Conservation (phyloP, 306 rosid genomes). For the Delonix regia region DNA sequence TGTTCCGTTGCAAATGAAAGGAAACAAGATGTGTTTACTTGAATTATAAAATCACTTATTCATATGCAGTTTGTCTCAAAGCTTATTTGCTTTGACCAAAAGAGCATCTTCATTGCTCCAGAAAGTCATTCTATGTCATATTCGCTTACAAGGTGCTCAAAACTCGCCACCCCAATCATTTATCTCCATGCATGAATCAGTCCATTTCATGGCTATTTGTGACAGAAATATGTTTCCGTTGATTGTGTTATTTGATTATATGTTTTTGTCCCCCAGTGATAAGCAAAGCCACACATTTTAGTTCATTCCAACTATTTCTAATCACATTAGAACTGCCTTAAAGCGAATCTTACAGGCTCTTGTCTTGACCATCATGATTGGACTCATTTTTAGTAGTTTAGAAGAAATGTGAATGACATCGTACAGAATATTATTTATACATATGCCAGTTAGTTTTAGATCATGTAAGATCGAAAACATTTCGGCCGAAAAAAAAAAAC, state of each 20-base stretch:
- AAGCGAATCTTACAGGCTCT: no score
- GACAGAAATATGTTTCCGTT: background rate
- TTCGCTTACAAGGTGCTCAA: background rate
- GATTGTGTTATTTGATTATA: background rate
- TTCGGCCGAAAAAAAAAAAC: no score
- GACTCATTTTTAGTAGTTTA: no score
- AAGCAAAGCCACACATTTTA: no score
- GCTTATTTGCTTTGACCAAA: conserved; percentile 21
- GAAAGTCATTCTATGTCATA: background rate
- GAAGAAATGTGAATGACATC: no score
- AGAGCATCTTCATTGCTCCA: background rate
- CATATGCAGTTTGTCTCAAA: conserved; percentile 32
- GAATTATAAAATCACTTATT: conserved; percentile 30
- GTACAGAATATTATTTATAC: no score
- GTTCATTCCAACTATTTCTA: background rate
- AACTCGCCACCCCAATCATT: background rate
- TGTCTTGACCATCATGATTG: no score
- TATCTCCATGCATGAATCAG: conserved; percentile 20
- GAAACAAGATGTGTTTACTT: conserved; percentile 3
- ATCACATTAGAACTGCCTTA: background rate
- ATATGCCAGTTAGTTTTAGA: background rate
- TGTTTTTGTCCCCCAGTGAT: no score
- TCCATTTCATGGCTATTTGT: background rate
- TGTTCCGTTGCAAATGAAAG: background rate
- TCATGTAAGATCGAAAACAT: background rate